Evolutionary conservation across 768 basidiomycete species (phyloP), one percentile per base, ranked within the genome.

Genomic region (Neoboletus magnificus): DNA sequence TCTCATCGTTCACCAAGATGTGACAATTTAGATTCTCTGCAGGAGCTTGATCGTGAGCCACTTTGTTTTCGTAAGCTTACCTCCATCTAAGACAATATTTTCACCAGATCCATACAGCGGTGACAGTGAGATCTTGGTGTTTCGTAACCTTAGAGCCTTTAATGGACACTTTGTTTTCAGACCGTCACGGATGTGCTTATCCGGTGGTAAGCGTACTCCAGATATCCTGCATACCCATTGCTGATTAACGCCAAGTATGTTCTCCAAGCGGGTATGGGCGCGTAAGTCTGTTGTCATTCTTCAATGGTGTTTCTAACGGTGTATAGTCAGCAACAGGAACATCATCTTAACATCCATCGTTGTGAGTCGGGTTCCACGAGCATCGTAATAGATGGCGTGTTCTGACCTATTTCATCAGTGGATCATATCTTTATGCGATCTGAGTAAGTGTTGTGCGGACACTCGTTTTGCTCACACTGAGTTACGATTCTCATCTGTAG

Each of bases 21-120:
- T 32, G 45, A 9, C 2, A 0, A 54, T 25, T 55, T 18, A 57
- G 5, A 20, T 7, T 10, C 10, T 46, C 2, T 48, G 8, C 50
- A 83, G 82, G 82, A 82, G 77, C 63, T 66, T 83, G 27, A 71
- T 80, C 27, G 82, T 83, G 58, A 66, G 82, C 52, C 59, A 22
- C 2, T 37, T 54, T 18, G 3, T 33, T 40, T 29, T 25, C 6
- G 30, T 53, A 12, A 20, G 40, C n/a, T 48, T 12, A 23, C 6
- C 6, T 22, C 3, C 9, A 6, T 44, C 47, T 55, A 30, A 59
- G 15, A 23, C 3, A 11, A 4, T 15, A 7, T 39, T 35, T 15
- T n/a, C 30, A 12, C 25, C 37, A 85, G 83, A 67, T 79, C n/a
- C 81, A 84, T 66, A 80, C 82, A 5, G 67, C 76, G 0, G 71